These are phyloP conservation scores for Apiotrichum laibachii DNA, from an alignment of 1,284 basidiomycete genomes.

Conservation along the genomic window DNA sequence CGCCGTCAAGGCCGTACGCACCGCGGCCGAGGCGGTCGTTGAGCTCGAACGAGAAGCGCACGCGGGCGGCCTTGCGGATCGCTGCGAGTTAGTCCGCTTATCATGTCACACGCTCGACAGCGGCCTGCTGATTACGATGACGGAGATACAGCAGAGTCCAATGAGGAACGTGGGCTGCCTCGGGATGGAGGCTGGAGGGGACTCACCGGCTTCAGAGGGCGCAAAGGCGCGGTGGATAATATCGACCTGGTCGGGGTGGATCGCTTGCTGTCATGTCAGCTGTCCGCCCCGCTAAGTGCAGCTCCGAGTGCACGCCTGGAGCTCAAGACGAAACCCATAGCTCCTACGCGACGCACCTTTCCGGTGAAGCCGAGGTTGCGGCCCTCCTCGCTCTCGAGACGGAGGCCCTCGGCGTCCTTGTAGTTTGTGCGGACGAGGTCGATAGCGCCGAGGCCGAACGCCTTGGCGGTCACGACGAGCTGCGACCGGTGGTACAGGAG, in stretches of 20 bases:
- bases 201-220: constrained; percentile 66
- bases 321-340: too few species aligned
- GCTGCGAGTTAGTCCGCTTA: constrained; percentile 56
- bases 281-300: neutral
- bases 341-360: constrained; percentile 58
- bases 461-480: constrained; percentile 79
- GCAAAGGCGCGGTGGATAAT: constrained; percentile 76
- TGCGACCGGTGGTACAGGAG: constrained; percentile 81
- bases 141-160: too few species aligned
- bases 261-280: constrained; percentile 68
- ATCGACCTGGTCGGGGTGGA: constrained; percentile 82
- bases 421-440: constrained; percentile 94
- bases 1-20: constrained; percentile 64
- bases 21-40: constrained; percentile 54
- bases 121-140: too few species aligned
- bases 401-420: constrained; percentile 68
- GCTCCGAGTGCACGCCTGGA: too few species aligned
- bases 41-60: constrained; percentile 52
- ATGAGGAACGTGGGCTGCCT: too few species aligned
- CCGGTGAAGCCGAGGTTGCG: constrained; percentile 76
- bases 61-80: constrained; percentile 71
- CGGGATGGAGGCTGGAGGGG: too few species aligned
- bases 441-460: constrained; percentile 77
- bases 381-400: constrained; percentile 75
- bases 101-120: neutral